Evolutionary conservation across 2,329 filamentous ascomycete species (phyloP), one percentile per base, ranked within the genome.

Genomic region (Talaromyces sp.): DNA sequence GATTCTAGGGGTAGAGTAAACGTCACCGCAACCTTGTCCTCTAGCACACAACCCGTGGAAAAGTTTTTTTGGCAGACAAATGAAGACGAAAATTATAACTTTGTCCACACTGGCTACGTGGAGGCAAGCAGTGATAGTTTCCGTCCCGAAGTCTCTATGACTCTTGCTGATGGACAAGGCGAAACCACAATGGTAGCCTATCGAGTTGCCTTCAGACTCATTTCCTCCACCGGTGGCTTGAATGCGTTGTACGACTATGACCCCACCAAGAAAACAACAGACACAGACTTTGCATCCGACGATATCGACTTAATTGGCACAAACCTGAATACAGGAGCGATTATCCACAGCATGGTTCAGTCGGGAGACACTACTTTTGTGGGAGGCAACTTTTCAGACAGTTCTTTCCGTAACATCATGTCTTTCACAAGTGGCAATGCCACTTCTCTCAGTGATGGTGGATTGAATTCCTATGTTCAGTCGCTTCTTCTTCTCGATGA

Each of bases 41-140:
- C 73, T 44, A 71, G 71, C 33, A 76, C 67, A 69, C 81, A 71
- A 65, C 80, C 84, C 5, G 81, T 87, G 61, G 82, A 85, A 31
- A 85, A 82, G 0, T 83, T 85, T 0, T 79, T 97, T 7, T 96
- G 85, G 72, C 95, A 99, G 76, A 96, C 93, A 18, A 99, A 99
- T 77, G 85, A 96, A 73, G 96, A 89, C 74, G 94, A 98, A 80
- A 99, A 99, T 76, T 98, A 96, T 71, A 95, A 99, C 72, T 88
- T 91, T 67, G 87, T 99, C 62, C 96, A 92, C 76, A 89, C 89
- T 66, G 95, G 93, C 54, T 87, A 87, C 66, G 87, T 99, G 59
- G 92, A 98, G 71, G 87, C 88, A 59, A 87, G 85, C 59, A 88
- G 85, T 9, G 80, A 79, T 65, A 84, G 83, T 23, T 97, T 97